phyloP scores from a whole-genome alignment of 2,329 filamentous ascomycete genomes.

The Penicillium palitans region DNA sequence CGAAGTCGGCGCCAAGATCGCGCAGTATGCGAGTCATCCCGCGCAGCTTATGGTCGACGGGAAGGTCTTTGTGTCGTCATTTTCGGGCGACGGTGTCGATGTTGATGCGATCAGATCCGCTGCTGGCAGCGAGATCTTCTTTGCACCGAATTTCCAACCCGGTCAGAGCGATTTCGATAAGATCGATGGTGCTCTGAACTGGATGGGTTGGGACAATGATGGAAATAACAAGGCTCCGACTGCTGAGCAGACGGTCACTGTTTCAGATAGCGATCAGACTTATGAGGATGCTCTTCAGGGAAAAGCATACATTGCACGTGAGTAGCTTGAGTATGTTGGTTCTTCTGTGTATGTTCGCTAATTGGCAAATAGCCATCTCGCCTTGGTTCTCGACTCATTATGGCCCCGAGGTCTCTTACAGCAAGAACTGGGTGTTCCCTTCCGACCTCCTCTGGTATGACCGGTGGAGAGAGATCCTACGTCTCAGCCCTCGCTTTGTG shows the following conservation, averaged over 20 bases:
- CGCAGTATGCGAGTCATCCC: slow-evolving; percentile 45
- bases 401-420: slow-evolving; percentile 46
- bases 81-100: slow-evolving; percentile 52
- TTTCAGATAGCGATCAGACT: slow-evolving; percentile 40
- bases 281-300: slow-evolving; percentile 36
- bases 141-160: slow-evolving; percentile 54
- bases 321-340: slow-evolving; percentile 16
- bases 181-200: slow-evolving; percentile 48
- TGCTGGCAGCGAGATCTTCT: slow-evolving; percentile 50
- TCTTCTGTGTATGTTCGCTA: neutral
- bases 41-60: slow-evolving; percentile 53
- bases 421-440: slow-evolving; percentile 55
- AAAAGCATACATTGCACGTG: slow-evolving; percentile 53
- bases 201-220: slow-evolving; percentile 48
- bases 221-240: slow-evolving; percentile 54
- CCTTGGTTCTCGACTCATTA: slow-evolving; percentile 57
- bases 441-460: slow-evolving; percentile 49
- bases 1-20: slow-evolving; percentile 49
- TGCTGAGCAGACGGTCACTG: slow-evolving; percentile 40
- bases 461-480: slow-evolving; percentile 46
- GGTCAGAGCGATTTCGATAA: slow-evolving; percentile 39
- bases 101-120: slow-evolving; percentile 44
- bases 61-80: slow-evolving; percentile 57
- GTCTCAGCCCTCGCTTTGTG: slow-evolving; percentile 50
- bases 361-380: slow-evolving; percentile 38